Evolutionary conservation across 257 asterid genomes (phyloP).

Genomic region (Fraxinus americana): DNA sequence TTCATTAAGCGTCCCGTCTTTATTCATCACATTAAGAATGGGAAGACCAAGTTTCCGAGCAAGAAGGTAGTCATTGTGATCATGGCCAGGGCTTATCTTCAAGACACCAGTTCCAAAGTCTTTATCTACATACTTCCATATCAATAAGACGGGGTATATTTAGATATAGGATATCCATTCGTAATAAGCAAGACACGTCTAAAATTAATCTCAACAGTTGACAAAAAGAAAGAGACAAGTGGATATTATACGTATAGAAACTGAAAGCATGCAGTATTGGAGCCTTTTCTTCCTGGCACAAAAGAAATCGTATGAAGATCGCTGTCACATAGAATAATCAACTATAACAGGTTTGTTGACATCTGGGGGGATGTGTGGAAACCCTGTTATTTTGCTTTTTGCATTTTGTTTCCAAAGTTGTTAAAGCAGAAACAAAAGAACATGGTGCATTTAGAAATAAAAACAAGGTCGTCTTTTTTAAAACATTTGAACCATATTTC

Average conservation of each 20-base stretch:
- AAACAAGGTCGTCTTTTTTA: not conserved
- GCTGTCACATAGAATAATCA: not conserved
- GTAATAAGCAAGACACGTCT: conserved; percentile 13
- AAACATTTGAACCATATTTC: not conserved
- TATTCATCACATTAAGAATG: conserved; percentile 95
- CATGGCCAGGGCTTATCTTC: conserved; percentile 99
- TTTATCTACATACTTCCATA: conserved; percentile 88
- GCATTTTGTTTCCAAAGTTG: not conserved
- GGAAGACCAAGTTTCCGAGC: conserved; percentile 99
- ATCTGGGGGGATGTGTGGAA: not conserved
- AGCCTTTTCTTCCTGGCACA: not conserved
- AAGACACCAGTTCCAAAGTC: conserved; percentile 99
- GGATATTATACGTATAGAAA: not conserved
- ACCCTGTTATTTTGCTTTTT: not conserved
- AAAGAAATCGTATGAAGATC: not conserved
- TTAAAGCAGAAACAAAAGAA: not conserved
- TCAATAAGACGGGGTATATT: conserved; percentile 22
- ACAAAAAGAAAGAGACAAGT: conserved; percentile 7
- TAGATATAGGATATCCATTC: conserved; percentile 23
- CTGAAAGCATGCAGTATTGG: not conserved
- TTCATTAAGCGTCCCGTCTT: conserved; percentile 93
- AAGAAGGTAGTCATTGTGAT: conserved; percentile 97
- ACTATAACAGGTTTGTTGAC: not conserved
- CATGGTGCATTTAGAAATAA: not conserved
- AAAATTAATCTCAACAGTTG: not conserved